Conservation (phyloP, 345 rosid species). For the Kernera saxatilis region DNA sequence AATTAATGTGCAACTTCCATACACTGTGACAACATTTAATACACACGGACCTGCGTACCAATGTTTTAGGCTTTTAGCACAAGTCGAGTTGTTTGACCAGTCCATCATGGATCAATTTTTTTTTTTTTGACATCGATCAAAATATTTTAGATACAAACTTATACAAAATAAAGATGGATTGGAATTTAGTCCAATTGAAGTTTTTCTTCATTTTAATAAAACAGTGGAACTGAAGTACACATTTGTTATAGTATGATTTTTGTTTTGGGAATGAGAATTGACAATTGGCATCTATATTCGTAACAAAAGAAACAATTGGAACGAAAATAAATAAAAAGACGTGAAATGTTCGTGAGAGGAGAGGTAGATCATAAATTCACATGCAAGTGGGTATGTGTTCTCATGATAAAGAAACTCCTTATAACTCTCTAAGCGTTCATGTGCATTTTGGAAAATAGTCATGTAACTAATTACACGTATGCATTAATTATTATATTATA, state of each 20-base stretch:
- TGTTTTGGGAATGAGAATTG: neutral
- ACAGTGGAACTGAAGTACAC: neutral
- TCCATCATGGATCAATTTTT: neutral
- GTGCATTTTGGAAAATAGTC: slow-evolving; percentile 16
- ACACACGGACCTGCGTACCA: slow-evolving; percentile 13
- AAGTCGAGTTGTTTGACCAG: neutral
- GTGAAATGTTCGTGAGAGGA: neutral
- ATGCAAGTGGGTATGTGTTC: slow-evolving; percentile 27
- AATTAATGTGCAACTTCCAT: neutral
- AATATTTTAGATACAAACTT: neutral
- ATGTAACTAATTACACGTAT: slow-evolving; percentile 20
- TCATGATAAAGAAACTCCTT: slow-evolving; percentile 21
- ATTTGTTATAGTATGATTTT: neutral
- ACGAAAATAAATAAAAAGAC: slow-evolving; percentile 16
- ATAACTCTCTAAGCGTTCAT: slow-evolving; percentile 11
- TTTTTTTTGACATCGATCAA: no score
- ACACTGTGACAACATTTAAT: slow-evolving; percentile 16
- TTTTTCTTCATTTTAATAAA: neutral
- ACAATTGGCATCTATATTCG: neutral
- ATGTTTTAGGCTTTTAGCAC: neutral
- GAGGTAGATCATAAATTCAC: slow-evolving; percentile 29
- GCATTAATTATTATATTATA: neutral
- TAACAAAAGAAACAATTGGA: neutral
- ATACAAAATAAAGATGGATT: neutral
- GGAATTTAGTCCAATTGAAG: neutral